phyloP scores from a whole-genome alignment of 768 basidiomycete species.

The Russula dissimulans region DNA sequence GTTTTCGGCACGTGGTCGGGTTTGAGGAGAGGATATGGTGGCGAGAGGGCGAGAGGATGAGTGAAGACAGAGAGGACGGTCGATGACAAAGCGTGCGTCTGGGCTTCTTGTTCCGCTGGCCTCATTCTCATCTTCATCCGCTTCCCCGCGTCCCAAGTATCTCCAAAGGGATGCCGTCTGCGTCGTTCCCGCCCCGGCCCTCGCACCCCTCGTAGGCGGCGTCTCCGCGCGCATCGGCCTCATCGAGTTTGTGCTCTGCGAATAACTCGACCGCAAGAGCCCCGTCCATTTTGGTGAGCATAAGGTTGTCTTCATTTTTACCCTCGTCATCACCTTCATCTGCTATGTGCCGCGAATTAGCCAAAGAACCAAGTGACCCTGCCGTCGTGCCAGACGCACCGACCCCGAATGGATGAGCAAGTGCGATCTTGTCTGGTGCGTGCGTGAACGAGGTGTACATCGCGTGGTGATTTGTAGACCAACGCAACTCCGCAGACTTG shows the following conservation, averaged over 20 bases:
- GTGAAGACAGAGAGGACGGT: too few relatives aligned
- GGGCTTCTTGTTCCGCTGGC: too few relatives aligned
- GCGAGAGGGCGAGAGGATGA: too few relatives aligned
- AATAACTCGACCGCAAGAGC: conserved; percentile 32
- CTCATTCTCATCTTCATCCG: background rate
- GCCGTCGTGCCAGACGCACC: conserved; percentile 16
- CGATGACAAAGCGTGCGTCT: too few relatives aligned
- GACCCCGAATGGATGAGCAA: conserved; percentile 21
- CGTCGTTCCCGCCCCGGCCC: background rate
- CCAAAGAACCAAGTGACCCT: background rate
- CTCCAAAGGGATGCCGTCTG: background rate
- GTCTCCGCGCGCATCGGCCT: conserved; percentile 28
- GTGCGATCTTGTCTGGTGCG: conserved; percentile 22
- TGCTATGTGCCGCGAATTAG: background rate
- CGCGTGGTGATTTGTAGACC: conserved; percentile 24
- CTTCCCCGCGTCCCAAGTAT: background rate
- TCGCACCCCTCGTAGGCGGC: conserved; percentile 33
- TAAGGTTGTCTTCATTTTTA: conserved; percentile 10
- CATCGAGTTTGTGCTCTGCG: conserved; percentile 37
- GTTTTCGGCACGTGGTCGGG: too few relatives aligned
- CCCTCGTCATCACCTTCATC: background rate
- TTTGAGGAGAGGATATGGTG: too few relatives aligned
- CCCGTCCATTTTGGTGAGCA: conserved; percentile 28
- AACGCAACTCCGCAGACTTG: background rate
- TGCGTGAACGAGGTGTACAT: conserved; percentile 31